Evolutionary conservation across 1,139 yeast genomes (phyloP).

Genomic region (Suhomyces panamericanus): DNA sequence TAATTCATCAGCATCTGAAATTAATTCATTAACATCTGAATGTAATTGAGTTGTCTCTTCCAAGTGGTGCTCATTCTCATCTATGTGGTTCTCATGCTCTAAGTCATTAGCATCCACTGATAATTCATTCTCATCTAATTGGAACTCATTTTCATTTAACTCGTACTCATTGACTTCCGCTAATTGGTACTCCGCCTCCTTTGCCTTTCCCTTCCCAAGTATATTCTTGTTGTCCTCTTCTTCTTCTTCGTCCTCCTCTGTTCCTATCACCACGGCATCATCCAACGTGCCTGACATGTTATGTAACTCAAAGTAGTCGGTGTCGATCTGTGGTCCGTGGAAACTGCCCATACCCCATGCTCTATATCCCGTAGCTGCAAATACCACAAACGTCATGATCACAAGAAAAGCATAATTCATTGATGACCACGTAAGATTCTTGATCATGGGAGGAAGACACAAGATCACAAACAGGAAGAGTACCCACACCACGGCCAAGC

Average conservation of each 20-base stretch:
- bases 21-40: too few species aligned
- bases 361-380: slow-evolving; percentile 53
- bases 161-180: too few species aligned
- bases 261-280: slow-evolving; percentile 16
- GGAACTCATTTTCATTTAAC: too few species aligned
- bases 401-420: slow-evolving; percentile 80
- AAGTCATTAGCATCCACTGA: too few species aligned
- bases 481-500: slow-evolving; percentile 62
- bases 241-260: slow-evolving; percentile 15
- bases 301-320: slow-evolving; percentile 46
- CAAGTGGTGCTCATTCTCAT: too few species aligned
- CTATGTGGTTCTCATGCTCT: too few species aligned
- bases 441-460: slow-evolving; percentile 74
- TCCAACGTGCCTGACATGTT: slow-evolving; percentile 23
- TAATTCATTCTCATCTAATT: too few species aligned
- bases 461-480: slow-evolving; percentile 59
- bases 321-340: slow-evolving; percentile 64
- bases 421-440: slow-evolving; percentile 52
- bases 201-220: neutral
- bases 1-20: too few species aligned
- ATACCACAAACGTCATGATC: slow-evolving; percentile 46
- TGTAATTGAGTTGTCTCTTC: too few species aligned
- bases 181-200: too few species aligned
- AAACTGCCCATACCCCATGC: slow-evolving; percentile 63
- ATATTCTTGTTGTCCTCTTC: neutral